Evolutionary conservation across 1,284 basidiomycete genomes (phyloP), one percentile per base, ranked within the genome.

Genomic region (Fomitopsis pinicola): DNA sequence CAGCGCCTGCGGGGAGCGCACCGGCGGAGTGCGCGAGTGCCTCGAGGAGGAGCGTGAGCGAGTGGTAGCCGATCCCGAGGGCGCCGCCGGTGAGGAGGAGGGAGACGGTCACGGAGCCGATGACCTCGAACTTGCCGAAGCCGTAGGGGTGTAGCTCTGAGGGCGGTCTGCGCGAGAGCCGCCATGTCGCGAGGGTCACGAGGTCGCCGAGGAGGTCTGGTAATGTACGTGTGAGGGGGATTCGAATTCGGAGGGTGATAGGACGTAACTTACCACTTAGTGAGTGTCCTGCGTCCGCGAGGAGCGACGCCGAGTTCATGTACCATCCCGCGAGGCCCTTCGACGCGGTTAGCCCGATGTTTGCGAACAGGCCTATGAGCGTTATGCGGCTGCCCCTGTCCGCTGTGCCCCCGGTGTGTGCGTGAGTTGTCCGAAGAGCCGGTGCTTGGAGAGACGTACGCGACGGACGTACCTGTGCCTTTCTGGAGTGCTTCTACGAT

Each of bases 201-300:
- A 98, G 87, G 77, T 99, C 97, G 6, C 92, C 92, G 59, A 96
- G 76, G 28, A 96, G 81, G 76, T 97, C 91, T 83, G 80, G 45
- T 42, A 9, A 30, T 9, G 36, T 2, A 9, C n/a, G 10, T 10
- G 28, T 38, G 28, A 26, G 33, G 19, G 17, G 26, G 22, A 42
- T 64, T 53, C 2, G 36, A 57, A 40, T 42, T 57, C 54, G 22
- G 40, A 69, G 66, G 42, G 68, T 66, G 57, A 57, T 46, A 46
- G 40, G 38, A 80, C 86, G 61, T 66, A 2, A 22, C 22, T 22
- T 22, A 89, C 93, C 95, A 64, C 92, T 94, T 48, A 96, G 69
- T n/a, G 92, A 94, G 73, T 99, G 97, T 1, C 92, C 96, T 0
- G 97, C 96, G 71, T 99, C 97, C 2, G 97, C 97, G 9, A 99